phyloP scores from a whole-genome alignment of 179 eudicot genomes.

The Actinidia polygama region DNA sequence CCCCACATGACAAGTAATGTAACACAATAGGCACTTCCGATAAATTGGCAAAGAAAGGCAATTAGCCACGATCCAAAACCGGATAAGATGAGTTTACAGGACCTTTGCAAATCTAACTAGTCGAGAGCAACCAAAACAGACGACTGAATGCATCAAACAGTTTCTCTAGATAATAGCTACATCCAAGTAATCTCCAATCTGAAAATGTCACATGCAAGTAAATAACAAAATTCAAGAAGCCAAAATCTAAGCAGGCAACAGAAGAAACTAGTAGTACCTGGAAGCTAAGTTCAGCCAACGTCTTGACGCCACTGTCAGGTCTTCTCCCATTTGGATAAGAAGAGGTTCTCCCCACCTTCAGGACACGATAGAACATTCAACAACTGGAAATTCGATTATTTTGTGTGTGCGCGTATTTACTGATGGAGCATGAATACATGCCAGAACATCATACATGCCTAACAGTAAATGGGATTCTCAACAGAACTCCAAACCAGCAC shows the following conservation, averaged over 20 bases:
- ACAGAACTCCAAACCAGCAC: not conserved
- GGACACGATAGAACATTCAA: conserved; percentile 1
- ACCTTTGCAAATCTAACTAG: not conserved
- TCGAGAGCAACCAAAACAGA: not conserved
- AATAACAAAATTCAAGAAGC: not conserved
- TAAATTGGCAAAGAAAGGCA: not conserved
- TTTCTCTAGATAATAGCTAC: conserved; percentile 46
- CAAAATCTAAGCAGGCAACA: not conserved
- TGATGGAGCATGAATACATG: conserved; percentile 33
- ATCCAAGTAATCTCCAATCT: conserved; percentile 78
- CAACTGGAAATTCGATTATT: not conserved
- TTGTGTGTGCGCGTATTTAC: conserved; percentile 7
- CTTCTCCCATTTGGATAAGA: conserved; percentile 54
- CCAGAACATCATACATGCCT: no score
- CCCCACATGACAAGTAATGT: not conserved
- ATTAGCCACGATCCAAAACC: not conserved
- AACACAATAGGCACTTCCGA: not conserved
- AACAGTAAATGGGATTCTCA: not conserved
- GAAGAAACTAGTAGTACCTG: conserved; percentile 46
- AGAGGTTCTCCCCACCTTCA: conserved; percentile 73
- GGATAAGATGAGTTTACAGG: not conserved
- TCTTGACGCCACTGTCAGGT: conserved; percentile 59
- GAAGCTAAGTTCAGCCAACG: conserved; percentile 66
- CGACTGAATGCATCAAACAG: not conserved
- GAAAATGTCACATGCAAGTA: conserved; percentile 14